Base-by-base conservation (phyloP, 306 rosid genomes). In the Dalbergia cochinchinensis region DNA sequence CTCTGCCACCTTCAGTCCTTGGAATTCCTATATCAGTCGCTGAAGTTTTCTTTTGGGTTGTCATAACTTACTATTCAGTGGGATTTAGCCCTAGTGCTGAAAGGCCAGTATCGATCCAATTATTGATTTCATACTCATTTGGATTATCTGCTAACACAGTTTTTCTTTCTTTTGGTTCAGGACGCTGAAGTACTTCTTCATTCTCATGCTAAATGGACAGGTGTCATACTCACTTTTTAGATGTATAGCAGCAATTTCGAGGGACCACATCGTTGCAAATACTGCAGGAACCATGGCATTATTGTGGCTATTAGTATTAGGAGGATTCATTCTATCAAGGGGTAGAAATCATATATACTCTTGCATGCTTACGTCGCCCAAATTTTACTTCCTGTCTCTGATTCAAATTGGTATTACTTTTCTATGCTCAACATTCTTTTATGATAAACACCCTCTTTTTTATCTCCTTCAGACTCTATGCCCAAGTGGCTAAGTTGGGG, bases 401-500 rank as follows among this genome's bases (percentile, higher is more conserved):
- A 35, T 31, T 37, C 37, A 65, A 39, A n/a, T 60, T 55, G 35
- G 7, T 37, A 54, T 37, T 6, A 39, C 13, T 16, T 34, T 50
- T 35, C 37, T 41, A 26, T 64, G 1, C 20, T 48, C 8, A 34
- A 9, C 50, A 62, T 47, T 63, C 18, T 76, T n/a, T 9, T 39
- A 33, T 64, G 37, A 37, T 35, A 20, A 37, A 48, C 7, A 8
- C 15, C 31, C 31, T 18, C 37, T 47, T 12, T 9, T 9, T 65
- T 54, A 4, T 26, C 57, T 65, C 37, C 3, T 9, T 26, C 73
- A 85, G 88, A 85, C 0, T 55, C 11, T 58, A 35, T 72, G 16
- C 80, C 66, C 10, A 76, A 80, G 18, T 85, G 88, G 88, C 33
- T 78, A 39, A 4, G 71, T 22, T 85, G 88, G 85, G 88, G 68